Evolutionary conservation across 306 rosid species (phyloP).

Genomic region (Begonia fuchsioides): DNA sequence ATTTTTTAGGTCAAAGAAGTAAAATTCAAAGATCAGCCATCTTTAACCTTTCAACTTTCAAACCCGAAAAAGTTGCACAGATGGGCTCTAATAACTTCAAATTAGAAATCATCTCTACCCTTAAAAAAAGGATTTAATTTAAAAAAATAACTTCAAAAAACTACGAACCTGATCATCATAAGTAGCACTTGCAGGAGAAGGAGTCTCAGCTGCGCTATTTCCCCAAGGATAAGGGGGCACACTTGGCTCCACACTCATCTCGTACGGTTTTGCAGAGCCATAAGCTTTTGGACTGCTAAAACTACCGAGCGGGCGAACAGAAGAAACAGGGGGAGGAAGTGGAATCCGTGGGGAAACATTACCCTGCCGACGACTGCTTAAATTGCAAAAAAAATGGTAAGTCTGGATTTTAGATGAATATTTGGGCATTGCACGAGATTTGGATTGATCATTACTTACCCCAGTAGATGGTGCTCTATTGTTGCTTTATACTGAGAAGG

Average conservation of each 20-base stretch:
- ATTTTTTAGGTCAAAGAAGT: too few species aligned
- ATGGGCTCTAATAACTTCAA: too few species aligned
- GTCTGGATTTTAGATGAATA: neutral
- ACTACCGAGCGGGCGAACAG: conserved; percentile 6
- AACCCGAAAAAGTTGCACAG: too few species aligned
- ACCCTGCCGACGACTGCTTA: conserved; percentile 28
- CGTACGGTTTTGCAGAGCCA: conserved; percentile 25
- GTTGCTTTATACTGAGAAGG: conserved; percentile 95
- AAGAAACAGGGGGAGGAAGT: conserved; percentile 50
- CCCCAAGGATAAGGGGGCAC: conserved; percentile 33
- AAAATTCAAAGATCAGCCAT: neutral
- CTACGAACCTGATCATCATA: conserved; percentile 55
- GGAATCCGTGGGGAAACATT: conserved; percentile 58
- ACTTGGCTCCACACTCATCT: conserved; percentile 33
- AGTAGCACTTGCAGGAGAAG: conserved; percentile 45
- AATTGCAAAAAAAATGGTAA: conserved; percentile 11
- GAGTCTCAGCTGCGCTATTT: conserved; percentile 41
- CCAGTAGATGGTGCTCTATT: conserved; percentile 53
- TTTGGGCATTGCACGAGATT: too few species aligned
- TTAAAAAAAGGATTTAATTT: neutral
- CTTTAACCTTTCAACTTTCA: too few species aligned
- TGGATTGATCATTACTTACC: conserved; percentile 24
- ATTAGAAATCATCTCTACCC: neutral
- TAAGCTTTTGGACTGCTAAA: conserved; percentile 10
- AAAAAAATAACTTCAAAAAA: conserved; percentile 2